Base-by-base conservation (phyloP, 352 stramenopile species). In the Globisporangium nagaii region DNA sequence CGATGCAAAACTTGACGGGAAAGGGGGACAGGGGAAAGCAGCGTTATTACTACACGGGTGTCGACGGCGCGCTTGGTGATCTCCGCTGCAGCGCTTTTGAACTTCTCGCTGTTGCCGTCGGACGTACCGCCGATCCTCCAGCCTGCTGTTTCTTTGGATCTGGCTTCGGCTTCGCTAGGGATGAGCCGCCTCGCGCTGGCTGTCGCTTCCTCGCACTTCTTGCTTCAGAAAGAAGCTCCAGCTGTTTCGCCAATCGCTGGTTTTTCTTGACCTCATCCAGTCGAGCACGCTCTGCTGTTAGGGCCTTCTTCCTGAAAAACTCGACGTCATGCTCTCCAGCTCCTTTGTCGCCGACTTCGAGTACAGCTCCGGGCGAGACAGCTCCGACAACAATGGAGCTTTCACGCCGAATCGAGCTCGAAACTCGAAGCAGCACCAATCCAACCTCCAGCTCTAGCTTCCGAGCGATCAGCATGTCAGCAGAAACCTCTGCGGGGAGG, bases 361-460 rank as follows among this genome's bases (percentile, higher is more conserved):
- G 17, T 3, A 0, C 3, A 36, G 20, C 17, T 28, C 34, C n/a
- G 25, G 7, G 7, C 19, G 42, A 52, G 11, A 3, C 13, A 5
- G 4, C 13, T 17, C 9, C 17, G 6, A 45, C 11, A 24, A 20
- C 40, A 32, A 58, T 32, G 4, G 30, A 15, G 25, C 13, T 34
- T 7, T 24, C 22, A 15, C 13, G 20, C 6, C 30, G 8, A 31
- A 22, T 35, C 4, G 32, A 53, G 28, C 13, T 30, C 9, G 20
- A 15, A 22, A 6, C 36, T n/a, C 17, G 39, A 9, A 56, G 51
- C 2, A 58, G 37, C 12, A 36, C 46, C 24, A 75, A 39, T 3
- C 74, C 76, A 22, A 80, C 61, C 0, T 73, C 65, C 3, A 90
- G 53, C 59, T 90, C 76, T 4, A 88, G 41, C 36, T 62, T 49